phyloP scores from a whole-genome alignment of 1,284 basidiomycete genomes.

The Hemileia vastatrix region DNA sequence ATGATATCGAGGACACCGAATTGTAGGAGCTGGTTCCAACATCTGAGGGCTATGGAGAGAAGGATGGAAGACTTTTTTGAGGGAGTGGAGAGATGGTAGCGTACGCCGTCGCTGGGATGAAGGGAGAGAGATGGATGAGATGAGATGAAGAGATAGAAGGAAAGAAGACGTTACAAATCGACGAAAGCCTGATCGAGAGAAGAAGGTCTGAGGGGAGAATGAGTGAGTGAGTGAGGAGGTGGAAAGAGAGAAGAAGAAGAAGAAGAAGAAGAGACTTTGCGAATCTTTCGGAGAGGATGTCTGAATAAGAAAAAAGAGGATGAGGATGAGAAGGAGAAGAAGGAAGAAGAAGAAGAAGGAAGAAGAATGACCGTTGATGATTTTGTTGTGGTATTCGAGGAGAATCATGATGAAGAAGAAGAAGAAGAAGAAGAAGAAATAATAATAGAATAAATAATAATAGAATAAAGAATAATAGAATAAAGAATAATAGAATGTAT shows the following conservation, averaged over 20 bases:
- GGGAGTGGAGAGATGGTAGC: conserved; percentile 82
- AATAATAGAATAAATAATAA: no score
- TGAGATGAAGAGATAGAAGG: neutral
- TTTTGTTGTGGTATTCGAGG: conserved; percentile 51
- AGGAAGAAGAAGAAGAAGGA: neutral
- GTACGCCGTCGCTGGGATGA: conserved; percentile 94
- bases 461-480: no score
- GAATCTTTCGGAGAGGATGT: conserved; percentile 80
- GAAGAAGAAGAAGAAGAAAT: no score
- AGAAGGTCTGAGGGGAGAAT: conserved; percentile 6
- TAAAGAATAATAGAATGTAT: no score
- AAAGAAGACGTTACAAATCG: neutral
- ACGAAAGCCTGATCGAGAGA: conserved; percentile 8
- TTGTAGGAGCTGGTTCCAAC: conserved; percentile 84
- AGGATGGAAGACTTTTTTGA: conserved; percentile 61
- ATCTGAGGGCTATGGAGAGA: conserved; percentile 86
- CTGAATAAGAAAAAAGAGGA: conserved; percentile 70
- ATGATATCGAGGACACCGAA: conserved; percentile 79
- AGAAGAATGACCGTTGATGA: conserved; percentile 23
- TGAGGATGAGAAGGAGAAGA: conserved; percentile 57
- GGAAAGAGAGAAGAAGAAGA: neutral
- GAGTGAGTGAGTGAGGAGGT: neutral
- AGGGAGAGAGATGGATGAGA: conserved; percentile 71
- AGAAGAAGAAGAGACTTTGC: conserved; percentile 56
- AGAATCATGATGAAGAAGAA: conserved; percentile 60